Conservation (phyloP, 495 filamentous ascomycete genomes). For the Jackrogersella minutella region DNA sequence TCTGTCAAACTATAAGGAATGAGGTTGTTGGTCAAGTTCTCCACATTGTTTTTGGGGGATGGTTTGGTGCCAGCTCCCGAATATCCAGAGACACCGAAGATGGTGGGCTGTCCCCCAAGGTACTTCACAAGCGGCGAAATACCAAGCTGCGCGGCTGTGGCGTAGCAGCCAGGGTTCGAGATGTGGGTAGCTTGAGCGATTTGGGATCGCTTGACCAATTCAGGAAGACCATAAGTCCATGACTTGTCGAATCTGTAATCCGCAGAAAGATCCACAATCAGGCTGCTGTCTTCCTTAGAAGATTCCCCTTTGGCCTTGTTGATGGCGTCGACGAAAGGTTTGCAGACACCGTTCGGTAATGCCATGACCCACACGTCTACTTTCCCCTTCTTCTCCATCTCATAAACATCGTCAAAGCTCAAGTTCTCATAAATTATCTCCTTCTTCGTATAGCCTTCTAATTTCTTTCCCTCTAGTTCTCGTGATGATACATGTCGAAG, state of each 20-base stretch:
- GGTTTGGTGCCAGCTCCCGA: constrained; percentile 97
- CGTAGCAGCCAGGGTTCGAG: constrained; percentile 95
- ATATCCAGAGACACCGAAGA: constrained; percentile 96
- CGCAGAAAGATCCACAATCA: constrained; percentile 92
- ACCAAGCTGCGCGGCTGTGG: constrained; percentile 93
- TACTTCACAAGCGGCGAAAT: constrained; percentile 83
- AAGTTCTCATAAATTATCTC: constrained; percentile 94
- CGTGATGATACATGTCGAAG: constrained; percentile 93
- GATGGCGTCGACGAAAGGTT: constrained; percentile 93
- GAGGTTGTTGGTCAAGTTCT: constrained; percentile 86
- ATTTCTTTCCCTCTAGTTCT: constrained; percentile 87
- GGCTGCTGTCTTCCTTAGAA: constrained; percentile 65
- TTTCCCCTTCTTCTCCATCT: constrained; percentile 89
- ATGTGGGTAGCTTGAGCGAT: constrained; percentile 88
- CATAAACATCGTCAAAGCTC: constrained; percentile 84
- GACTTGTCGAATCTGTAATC: constrained; percentile 91
- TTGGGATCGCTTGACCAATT: constrained; percentile 77
- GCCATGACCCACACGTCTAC: constrained; percentile 99
- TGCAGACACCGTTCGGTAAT: constrained; percentile 95
- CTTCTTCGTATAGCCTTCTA: constrained; percentile 92
- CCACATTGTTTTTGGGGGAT: constrained; percentile 91
- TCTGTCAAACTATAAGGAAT: constrained; percentile 93
- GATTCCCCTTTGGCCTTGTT: constrained; percentile 67
- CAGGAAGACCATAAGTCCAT: constrained; percentile 97
- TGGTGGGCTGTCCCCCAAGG: constrained; percentile 80